Conservation (phyloP, 495 filamentous ascomycete species). For the Friedmanniomyces endolithicus region DNA sequence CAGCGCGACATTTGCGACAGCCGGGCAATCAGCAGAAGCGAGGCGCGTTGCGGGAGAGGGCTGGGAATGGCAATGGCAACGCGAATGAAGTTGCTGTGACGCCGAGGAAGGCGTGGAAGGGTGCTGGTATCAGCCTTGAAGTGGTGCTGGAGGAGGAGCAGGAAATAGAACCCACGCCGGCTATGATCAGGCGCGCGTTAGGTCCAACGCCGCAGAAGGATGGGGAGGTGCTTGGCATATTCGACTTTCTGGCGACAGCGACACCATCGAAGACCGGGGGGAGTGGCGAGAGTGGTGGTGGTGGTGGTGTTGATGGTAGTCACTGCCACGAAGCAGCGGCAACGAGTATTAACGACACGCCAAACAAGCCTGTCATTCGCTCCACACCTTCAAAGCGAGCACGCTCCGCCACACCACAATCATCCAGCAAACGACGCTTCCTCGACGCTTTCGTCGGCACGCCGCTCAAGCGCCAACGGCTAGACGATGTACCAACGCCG, state of each 20-base stretch:
- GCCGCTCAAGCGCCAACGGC: constrained; percentile 32
- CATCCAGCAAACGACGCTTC: constrained; percentile 46
- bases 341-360: constrained; percentile 7
- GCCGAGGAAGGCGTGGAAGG: neutral
- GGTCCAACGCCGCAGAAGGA: constrained; percentile 88
- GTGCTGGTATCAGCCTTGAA: neutral
- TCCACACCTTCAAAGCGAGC: constrained; percentile 17
- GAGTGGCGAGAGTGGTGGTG: too few relatives aligned
- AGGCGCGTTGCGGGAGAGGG: constrained; percentile 3
- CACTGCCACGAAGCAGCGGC: neutral
- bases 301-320: too few relatives aligned
- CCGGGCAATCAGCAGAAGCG: neutral
- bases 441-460: constrained; percentile 53
- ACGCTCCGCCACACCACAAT: constrained; percentile 49
- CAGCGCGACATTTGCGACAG: neutral
- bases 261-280: constrained; percentile 24
- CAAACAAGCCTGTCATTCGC: constrained; percentile 21
- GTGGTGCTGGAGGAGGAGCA: constrained; percentile 8
- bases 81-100: neutral
- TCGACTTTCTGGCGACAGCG: constrained; percentile 56
- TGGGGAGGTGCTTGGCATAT: constrained; percentile 77
- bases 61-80: neutral
- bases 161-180: constrained; percentile 14
- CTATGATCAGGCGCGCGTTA: constrained; percentile 28
- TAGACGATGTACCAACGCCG: constrained; percentile 32